A percentile compares a stretch with the other conserved stretches of the same genome.
Evolutionary conservation across 78 protist species (phyloP).

Genomic region (Tieghemostelium lacteum): DNA sequence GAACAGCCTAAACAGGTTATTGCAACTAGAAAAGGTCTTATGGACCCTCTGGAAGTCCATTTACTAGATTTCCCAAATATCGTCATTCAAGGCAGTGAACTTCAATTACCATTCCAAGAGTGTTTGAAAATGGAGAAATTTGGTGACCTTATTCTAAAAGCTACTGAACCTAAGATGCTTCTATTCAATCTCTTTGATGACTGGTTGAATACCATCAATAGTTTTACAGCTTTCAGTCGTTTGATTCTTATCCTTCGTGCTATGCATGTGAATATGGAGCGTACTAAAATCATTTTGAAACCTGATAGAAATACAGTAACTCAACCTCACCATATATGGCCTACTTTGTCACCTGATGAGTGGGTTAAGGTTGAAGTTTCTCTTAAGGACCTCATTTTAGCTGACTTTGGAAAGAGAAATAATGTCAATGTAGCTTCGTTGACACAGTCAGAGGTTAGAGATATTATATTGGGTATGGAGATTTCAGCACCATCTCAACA

Average conservation of each 20-base stretch:
- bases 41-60: conserved; percentile 99
- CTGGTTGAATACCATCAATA: conserved; percentile 96
- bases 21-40: conserved; percentile 98
- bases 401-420: conserved; percentile 99
- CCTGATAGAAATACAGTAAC: conserved; percentile 95
- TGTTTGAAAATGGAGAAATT: conserved; percentile 97
- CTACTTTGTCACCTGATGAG: conserved; percentile 97
- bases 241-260: conserved; percentile 98
- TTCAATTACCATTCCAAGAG: conserved; percentile 99
- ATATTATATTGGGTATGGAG: conserved; percentile 99
- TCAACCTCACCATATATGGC: conserved; percentile 99
- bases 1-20: conserved; percentile 99
- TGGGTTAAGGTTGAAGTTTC: conserved; percentile 98
- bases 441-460: conserved; percentile 99
- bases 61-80: conserved; percentile 96
- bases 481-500: conserved; percentile 99
- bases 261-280: conserved; percentile 95
- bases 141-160: conserved; percentile 98
- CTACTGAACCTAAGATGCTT: conserved; percentile 99
- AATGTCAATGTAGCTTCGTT: conserved; percentile 97
- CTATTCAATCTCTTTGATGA: conserved; percentile 99
- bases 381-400: conserved; percentile 98
- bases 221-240: conserved; percentile 98
- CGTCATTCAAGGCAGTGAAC: conserved; percentile 98
- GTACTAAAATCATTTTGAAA: conserved; percentile 94